Evolutionary conservation across 177 flowering plant species (phyloP), one percentile per base, ranked within the genome.

Genomic region (Vitis hybrid): DNA sequence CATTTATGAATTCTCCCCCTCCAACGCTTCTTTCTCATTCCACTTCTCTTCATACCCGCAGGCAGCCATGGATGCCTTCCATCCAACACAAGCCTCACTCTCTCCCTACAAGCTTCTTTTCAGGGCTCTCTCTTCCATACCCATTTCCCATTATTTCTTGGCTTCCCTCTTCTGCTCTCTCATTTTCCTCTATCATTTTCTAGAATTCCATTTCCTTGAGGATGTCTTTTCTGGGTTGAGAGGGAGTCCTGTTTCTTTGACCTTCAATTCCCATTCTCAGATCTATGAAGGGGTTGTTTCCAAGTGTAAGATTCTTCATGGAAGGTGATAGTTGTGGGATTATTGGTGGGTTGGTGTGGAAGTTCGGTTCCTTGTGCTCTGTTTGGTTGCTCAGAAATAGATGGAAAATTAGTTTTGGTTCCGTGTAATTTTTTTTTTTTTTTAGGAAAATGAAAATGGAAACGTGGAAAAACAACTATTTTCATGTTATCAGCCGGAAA

Each of bases 261-360:
- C 86, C 3, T 86, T 59, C 74, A 65, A 82, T 74, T 66, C 92
- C 2, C 67, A 66, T 54, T 90, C 92, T 9, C 78, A 77, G 50
- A 54, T 91, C 56, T 90, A 82, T 71, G 64, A 79, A 9, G 85
- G 70, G 51, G 87, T 93, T 59, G 89, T 76, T 65, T 84, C 97
- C 69, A 88, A 87, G 77, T 93, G 98, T 74, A 68, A 53, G 49
- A 65, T 73, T 78, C 92, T 93, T 61, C 91, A 82, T 54, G 90
- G 88, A 39, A 86, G 97, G 97, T 90, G 62, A 55, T 14, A 10
- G 3, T 20, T 45, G 65, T 48, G 10, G 6, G 22, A 10, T 10
- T 18, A 29, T 20, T 50, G 29, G 19, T 63, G 7, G 45, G 45
- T 39, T 39, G 45, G 45, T 39, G 45, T 7, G 45, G 45, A 39